A percentile compares a stretch with the other conserved stretches of the same genome.
Conservation (phyloP, 1,284 basidiomycete genomes). For the Ceratobasidium sp. region DNA sequence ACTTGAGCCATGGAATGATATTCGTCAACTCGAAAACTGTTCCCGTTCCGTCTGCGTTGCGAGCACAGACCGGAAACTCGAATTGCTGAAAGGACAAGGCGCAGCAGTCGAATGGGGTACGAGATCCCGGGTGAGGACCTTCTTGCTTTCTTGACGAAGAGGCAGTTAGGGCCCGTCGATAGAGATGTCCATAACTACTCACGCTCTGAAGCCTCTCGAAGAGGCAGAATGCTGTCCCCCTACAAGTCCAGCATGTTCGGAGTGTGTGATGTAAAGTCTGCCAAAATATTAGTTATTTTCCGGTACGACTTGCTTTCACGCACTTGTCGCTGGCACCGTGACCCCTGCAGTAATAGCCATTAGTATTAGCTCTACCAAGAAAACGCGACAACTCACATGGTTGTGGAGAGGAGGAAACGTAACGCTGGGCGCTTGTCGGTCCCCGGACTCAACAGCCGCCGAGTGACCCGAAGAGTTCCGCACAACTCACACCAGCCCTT, state of each 20-base stretch:
- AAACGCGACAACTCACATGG: slow-evolving; percentile 26
- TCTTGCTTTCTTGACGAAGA: slow-evolving; percentile 63
- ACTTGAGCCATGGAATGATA: slow-evolving; percentile 94
- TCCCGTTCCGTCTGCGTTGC: slow-evolving; percentile 78
- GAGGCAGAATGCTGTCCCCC: slow-evolving; percentile 74
- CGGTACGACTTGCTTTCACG: neutral
- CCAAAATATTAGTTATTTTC: neutral
- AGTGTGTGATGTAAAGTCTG: slow-evolving; percentile 78
- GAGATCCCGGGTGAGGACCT: slow-evolving; percentile 63
- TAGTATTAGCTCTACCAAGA: slow-evolving; percentile 42
- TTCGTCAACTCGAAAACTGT: slow-evolving; percentile 86
- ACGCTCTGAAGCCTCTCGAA: slow-evolving; percentile 75
- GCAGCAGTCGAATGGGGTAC: slow-evolving; percentile 89
- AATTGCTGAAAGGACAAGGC: slow-evolving; percentile 93
- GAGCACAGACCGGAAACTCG: slow-evolving; percentile 85
- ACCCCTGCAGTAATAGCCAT: slow-evolving; percentile 53
- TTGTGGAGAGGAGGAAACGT: slow-evolving; percentile 15
- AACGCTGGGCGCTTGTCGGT: slow-evolving; percentile 41
- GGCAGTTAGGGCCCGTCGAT: slow-evolving; percentile 50
- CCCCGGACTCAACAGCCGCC: slow-evolving; percentile 12
- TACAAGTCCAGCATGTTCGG: slow-evolving; percentile 77
- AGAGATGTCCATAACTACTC: slow-evolving; percentile 45
- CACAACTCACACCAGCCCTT: slow-evolving; percentile 4
- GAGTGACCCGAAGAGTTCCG: slow-evolving; percentile 18
- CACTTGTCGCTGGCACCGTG: slow-evolving; percentile 84